Conservation (phyloP, 768 basidiomycete species). For the Leccinum boreale region DNA sequence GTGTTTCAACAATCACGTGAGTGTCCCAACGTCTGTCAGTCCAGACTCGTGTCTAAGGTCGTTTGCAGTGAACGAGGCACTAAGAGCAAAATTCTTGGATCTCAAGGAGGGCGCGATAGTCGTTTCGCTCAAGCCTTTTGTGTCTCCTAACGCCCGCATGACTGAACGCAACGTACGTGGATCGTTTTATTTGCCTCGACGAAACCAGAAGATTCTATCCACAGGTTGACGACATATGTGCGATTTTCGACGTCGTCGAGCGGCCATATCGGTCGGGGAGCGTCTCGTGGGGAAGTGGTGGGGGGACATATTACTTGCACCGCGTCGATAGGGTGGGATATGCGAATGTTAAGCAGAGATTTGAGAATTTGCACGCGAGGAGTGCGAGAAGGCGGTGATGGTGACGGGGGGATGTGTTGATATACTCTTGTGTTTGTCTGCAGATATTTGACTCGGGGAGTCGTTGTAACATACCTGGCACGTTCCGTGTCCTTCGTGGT, state of each 20-base stretch:
- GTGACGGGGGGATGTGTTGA: not conserved
- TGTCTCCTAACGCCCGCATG: slow-evolving; percentile 70
- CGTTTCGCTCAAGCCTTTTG: slow-evolving; percentile 84
- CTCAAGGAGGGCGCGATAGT: slow-evolving; percentile 91
- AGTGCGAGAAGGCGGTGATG: slow-evolving; percentile 25
- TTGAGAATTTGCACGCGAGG: slow-evolving; percentile 46
- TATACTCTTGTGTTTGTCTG: not conserved
- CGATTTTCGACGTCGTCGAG: slow-evolving; percentile 78
- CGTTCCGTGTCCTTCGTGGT: not conserved
- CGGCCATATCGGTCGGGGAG: slow-evolving; percentile 64
- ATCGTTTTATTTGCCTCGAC: not conserved
- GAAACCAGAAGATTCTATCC: not conserved
- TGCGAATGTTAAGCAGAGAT: slow-evolving; percentile 51
- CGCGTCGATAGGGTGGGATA: slow-evolving; percentile 74
- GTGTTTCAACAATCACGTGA: slow-evolving; percentile 71
- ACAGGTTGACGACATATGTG: slow-evolving; percentile 74
- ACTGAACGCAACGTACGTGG: slow-evolving; percentile 76
- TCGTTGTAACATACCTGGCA: not conserved
- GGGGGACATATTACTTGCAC: slow-evolving; percentile 73
- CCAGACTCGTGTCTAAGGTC: not conserved
- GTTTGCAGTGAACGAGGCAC: slow-evolving; percentile 73
- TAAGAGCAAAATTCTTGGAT: slow-evolving; percentile 89
- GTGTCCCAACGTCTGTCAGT: slow-evolving; percentile 29
- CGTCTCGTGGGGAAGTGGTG: slow-evolving; percentile 77
- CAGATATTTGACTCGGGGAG: not conserved